Evolutionary conservation across 345 rosid species (phyloP).

Genomic region (Eucalyptus shirleyi): DNA sequence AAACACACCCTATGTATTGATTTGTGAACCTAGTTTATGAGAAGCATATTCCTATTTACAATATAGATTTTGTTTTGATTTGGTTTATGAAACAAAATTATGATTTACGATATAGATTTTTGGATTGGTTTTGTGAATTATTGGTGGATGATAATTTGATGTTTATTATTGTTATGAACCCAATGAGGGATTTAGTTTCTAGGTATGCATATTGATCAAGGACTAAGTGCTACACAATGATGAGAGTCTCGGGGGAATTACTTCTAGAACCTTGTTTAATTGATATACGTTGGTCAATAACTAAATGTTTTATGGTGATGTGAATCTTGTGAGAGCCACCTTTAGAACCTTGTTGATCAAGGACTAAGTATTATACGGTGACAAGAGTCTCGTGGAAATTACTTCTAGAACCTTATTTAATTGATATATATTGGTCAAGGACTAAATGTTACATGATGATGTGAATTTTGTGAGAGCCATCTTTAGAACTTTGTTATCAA

Average conservation of each 20-base stretch:
- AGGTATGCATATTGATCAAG: not conserved
- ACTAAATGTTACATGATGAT: not conserved
- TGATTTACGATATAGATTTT: not conserved
- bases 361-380: not conserved
- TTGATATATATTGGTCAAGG: not conserved
- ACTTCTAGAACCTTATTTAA: not conserved
- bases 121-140: not conserved
- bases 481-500: not conserved
- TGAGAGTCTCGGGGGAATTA: not conserved
- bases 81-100: not conserved
- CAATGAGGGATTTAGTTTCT: not conserved
- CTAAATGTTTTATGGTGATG: not conserved
- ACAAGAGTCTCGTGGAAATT: not conserved
- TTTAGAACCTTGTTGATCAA: not conserved
- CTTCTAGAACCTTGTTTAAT: not conserved
- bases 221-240: not conserved
- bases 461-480: not conserved
- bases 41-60: not conserved
- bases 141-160: not conserved
- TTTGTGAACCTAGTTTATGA: not conserved
- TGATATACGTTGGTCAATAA: not conserved
- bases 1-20: not conserved
- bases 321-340: not conserved
- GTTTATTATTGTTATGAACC: not conserved
- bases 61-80: not conserved